Evolutionary conservation across 2,329 filamentous ascomycete species (phyloP).

Genomic region (Verticillium albo-atrum): DNA sequence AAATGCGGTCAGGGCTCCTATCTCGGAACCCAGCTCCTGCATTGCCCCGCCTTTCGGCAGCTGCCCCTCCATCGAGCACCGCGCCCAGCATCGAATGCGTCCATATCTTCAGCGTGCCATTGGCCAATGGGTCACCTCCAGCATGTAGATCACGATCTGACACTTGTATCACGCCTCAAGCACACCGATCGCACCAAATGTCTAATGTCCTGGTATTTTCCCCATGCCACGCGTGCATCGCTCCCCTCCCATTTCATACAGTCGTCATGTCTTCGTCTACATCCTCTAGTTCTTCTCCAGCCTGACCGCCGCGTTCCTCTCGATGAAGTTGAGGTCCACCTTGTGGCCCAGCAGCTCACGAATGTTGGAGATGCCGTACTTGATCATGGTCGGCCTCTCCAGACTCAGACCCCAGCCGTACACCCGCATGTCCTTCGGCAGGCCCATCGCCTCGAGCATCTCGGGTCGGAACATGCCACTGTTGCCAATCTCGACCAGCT

Average conservation of each 20-base stretch:
- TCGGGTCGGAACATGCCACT: slow-evolving; percentile 98
- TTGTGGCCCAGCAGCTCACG: slow-evolving; percentile 91
- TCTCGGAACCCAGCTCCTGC: background rate
- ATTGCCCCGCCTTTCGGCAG: background rate
- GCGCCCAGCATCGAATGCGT: background rate
- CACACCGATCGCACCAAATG: background rate
- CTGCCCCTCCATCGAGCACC: background rate
- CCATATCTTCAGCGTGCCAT: background rate
- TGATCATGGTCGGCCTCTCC: slow-evolving; percentile 97
- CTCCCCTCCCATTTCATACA: background rate
- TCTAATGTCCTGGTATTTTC: slow-evolving; percentile 1
- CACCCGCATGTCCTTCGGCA: slow-evolving; percentile 86
- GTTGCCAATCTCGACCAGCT: slow-evolving; percentile 97
- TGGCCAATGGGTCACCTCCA: background rate
- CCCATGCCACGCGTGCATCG: background rate
- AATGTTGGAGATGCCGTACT: slow-evolving; percentile 86
- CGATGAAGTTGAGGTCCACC: slow-evolving; percentile 89
- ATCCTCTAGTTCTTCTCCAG: slow-evolving; percentile 70
- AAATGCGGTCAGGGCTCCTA: background rate
- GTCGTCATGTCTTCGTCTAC: slow-evolving; percentile 1
- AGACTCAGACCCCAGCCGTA: slow-evolving; percentile 92
- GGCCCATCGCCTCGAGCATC: slow-evolving; percentile 92
- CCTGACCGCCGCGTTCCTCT: slow-evolving; percentile 85
- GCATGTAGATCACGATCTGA: background rate
- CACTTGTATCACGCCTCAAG: background rate